Evolutionary conservation across 805 yeast species (phyloP).

Genomic region (Ogataea nakhonphanomensis): DNA sequence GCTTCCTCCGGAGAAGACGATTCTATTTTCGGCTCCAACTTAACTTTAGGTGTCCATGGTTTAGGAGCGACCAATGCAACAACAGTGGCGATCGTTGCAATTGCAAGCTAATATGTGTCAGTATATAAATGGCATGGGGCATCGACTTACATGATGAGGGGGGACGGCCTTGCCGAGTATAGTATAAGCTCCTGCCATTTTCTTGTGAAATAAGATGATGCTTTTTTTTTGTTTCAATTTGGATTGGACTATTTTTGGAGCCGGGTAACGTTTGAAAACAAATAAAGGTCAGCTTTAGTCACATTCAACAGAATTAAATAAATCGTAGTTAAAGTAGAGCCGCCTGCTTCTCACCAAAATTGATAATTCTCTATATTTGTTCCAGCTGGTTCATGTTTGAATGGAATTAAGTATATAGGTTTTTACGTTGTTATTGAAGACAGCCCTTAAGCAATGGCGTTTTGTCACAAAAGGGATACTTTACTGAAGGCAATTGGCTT

Average conservation of each 20-base stretch:
- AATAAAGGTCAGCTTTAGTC: no score
- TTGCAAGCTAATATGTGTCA: constrained; percentile 48
- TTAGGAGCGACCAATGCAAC: constrained; percentile 64
- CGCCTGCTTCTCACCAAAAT: no score
- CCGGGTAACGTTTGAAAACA: not conserved
- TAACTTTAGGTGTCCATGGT: constrained; percentile 62
- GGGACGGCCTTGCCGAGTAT: constrained; percentile 82
- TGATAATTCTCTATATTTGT: no score
- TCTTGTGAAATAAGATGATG: not conserved
- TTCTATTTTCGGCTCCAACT: constrained; percentile 62
- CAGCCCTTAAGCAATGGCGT: not conserved
- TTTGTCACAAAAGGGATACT: not conserved
- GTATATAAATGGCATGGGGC: not conserved
- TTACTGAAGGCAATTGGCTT: not conserved
- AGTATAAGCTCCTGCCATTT: constrained; percentile 81
- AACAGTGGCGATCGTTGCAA: constrained; percentile 75
- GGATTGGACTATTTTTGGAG: no score
- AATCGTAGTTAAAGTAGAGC: no score
- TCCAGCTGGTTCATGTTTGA: no score
- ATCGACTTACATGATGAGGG: constrained; percentile 62
- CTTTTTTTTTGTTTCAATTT: not conserved
- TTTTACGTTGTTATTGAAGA: no score
- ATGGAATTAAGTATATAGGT: no score
- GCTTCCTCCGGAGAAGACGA: constrained; percentile 88
- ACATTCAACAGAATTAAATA: no score